Percentiles rank a stretch among this genome's conserved stretches.
Evolutionary conservation across 2,329 filamentous ascomycete species (phyloP).

Genomic region (Aureobasidium namibiae): DNA sequence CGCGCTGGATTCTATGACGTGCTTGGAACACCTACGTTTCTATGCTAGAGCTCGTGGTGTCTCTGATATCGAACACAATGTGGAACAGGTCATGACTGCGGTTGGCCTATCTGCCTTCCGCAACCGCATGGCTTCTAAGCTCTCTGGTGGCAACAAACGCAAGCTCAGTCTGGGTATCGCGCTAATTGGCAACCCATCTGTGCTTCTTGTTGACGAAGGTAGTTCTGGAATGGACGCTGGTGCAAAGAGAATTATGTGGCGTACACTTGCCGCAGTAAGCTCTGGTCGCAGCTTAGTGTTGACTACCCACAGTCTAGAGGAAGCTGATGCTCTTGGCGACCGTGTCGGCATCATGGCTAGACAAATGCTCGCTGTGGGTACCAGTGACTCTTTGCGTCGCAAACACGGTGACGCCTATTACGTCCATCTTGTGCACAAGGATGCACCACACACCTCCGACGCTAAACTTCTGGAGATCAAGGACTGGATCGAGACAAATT

Average conservation of each 20-base stretch:
- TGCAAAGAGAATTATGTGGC: slow-evolving; percentile 89
- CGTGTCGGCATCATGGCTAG: slow-evolving; percentile 79
- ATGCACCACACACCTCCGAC: slow-evolving; percentile 63
- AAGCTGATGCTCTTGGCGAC: slow-evolving; percentile 79
- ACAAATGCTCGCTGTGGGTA: slow-evolving; percentile 78
- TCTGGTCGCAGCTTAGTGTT: slow-evolving; percentile 74
- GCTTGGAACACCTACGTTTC: slow-evolving; percentile 76
- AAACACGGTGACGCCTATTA: slow-evolving; percentile 73
- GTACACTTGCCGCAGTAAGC: slow-evolving; percentile 64
- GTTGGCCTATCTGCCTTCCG: slow-evolving; percentile 68
- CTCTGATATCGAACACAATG: slow-evolving; percentile 65
- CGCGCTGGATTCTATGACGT: slow-evolving; percentile 86
- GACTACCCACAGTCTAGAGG: slow-evolving; percentile 93
- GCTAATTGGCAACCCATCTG: slow-evolving; percentile 82
- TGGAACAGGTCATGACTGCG: slow-evolving; percentile 59
- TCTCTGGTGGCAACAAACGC: slow-evolving; percentile 89
- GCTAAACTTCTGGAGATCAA: slow-evolving; percentile 61
- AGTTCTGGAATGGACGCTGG: slow-evolving; percentile 84
- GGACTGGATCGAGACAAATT: slow-evolving; percentile 53
- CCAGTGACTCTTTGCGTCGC: slow-evolving; percentile 60
- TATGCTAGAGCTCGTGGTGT: slow-evolving; percentile 82
- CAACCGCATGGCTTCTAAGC: slow-evolving; percentile 64
- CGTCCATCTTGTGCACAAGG: slow-evolving; percentile 69
- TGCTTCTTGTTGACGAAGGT: slow-evolving; percentile 83
- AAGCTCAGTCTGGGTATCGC: slow-evolving; percentile 86